Evolutionary conservation across 495 filamentous ascomycete species (phyloP).

Genomic region (Neurospora tetraspora): DNA sequence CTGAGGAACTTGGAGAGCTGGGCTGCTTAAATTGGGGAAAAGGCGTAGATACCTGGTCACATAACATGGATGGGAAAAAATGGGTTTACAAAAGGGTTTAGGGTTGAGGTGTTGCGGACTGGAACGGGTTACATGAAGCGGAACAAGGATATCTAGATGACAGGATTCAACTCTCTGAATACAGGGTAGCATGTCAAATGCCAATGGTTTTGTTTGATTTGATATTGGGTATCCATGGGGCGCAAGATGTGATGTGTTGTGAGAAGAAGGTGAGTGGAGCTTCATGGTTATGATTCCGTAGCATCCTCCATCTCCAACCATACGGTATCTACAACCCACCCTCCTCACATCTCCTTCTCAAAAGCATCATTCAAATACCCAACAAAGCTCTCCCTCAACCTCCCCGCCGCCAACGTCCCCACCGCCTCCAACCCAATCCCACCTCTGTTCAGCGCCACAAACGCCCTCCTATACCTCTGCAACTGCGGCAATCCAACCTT

Average conservation of each 20-base stretch:
- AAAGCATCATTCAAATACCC: constrained; percentile 64
- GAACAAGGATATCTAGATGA: neutral
- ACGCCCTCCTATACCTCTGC: constrained; percentile 77
- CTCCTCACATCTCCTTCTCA: constrained; percentile 33
- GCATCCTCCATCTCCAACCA: neutral
- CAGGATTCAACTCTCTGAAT: neutral
- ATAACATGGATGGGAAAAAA: neutral
- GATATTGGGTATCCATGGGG: neutral
- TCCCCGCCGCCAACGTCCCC: constrained; percentile 34
- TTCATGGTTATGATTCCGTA: neutral
- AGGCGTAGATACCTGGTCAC: neutral
- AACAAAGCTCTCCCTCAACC: constrained; percentile 60
- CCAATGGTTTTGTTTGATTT: neutral
- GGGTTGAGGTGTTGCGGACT: neutral
- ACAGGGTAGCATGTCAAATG: neutral
- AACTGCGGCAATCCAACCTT: constrained; percentile 62
- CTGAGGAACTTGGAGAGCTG: constrained; percentile 63
- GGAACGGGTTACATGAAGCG: neutral
- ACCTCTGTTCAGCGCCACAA: constrained; percentile 64
- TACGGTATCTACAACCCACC: neutral
- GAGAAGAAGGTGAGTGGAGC: neutral
- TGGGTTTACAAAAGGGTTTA: neutral
- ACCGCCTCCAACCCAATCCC: constrained; percentile 40
- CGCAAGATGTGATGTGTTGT: neutral
- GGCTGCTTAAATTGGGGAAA: constrained; percentile 23